A percentile compares a stretch with the other conserved stretches of the same genome.
Evolutionary conservation across 2,329 filamentous ascomycete species (phyloP).

Genomic region (Fusarium floridanum): DNA sequence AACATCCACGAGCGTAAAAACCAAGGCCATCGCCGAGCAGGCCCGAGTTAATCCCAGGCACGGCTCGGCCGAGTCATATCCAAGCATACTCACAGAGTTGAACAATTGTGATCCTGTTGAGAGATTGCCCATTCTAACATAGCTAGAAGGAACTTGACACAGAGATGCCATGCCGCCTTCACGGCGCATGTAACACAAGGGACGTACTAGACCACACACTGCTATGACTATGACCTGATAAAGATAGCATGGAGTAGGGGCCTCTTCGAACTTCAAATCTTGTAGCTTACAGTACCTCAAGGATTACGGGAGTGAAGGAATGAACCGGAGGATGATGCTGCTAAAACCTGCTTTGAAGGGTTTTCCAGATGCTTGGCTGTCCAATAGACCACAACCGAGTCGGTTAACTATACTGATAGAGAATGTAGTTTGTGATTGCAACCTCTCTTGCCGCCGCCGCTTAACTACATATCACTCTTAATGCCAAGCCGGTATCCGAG

Average conservation of each 20-base stretch:
- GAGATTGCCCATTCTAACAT: background rate
- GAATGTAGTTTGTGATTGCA: background rate
- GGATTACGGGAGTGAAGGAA: background rate
- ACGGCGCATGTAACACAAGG: too few species aligned
- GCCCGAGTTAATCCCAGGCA: background rate
- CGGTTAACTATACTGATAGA: background rate
- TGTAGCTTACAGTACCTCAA: background rate
- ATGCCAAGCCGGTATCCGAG: background rate
- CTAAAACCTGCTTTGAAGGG: background rate
- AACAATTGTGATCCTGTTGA: background rate
- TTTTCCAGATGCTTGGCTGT: background rate
- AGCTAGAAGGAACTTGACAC: background rate
- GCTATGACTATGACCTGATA: too few species aligned
- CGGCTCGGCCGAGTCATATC: background rate
- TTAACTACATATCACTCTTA: background rate
- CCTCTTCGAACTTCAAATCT: background rate
- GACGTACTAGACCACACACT: too few species aligned
- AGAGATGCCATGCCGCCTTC: background rate
- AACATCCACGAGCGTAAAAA: background rate
- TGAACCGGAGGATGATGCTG: background rate
- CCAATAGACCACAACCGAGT: background rate
- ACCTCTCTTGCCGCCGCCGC: background rate
- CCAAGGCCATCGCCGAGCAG: background rate
- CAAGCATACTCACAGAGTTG: background rate
- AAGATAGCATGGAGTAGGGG: background rate